These are phyloP conservation scores for Prunus dulcis DNA, from an alignment of 306 rosid species.

Conservation along the genomic window DNA sequence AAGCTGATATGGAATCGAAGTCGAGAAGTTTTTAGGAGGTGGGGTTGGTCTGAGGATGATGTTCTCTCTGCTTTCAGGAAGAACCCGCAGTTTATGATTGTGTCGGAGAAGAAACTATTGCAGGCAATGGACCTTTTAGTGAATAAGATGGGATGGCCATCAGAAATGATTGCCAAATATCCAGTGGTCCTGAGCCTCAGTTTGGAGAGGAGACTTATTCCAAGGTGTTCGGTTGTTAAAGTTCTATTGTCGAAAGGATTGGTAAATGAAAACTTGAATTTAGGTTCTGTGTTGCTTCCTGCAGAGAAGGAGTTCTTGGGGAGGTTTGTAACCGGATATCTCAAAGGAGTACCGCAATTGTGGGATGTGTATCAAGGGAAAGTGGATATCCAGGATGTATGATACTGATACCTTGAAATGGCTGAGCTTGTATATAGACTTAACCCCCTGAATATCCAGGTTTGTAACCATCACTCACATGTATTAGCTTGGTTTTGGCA, in stretches of 20 bases:
- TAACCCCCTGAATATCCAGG: neutral
- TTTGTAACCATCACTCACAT: neutral
- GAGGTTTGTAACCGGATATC: conserved; percentile 17
- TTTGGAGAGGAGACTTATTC: conserved; percentile 37
- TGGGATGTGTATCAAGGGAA: conserved; percentile 20
- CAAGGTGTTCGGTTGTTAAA: conserved; percentile 29
- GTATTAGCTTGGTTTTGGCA: no score
- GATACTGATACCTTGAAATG: neutral
- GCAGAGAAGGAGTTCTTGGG: conserved; percentile 18
- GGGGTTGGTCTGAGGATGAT: conserved; percentile 52
- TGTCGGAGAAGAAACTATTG: conserved; percentile 30
- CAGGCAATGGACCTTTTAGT: conserved; percentile 32
- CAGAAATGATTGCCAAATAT: conserved; percentile 13
- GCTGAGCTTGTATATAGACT: neutral
- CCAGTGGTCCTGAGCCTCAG: conserved; percentile 10
- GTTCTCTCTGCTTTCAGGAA: conserved; percentile 23
- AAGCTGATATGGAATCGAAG: conserved; percentile 36
- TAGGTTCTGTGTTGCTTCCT: neutral
- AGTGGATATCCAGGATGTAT: neutral
- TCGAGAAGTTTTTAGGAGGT: conserved; percentile 31
- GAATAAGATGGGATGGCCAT: conserved; percentile 20
- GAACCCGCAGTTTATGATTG: conserved; percentile 31
- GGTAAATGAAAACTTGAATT: neutral
- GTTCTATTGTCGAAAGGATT: conserved; percentile 30
- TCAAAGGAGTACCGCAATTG: conserved; percentile 5